Percentiles rank a stretch among this genome's conserved stretches.
phyloP scores from a whole-genome alignment of 73 alveolate species.

The Paramecium bursaria region DNA sequence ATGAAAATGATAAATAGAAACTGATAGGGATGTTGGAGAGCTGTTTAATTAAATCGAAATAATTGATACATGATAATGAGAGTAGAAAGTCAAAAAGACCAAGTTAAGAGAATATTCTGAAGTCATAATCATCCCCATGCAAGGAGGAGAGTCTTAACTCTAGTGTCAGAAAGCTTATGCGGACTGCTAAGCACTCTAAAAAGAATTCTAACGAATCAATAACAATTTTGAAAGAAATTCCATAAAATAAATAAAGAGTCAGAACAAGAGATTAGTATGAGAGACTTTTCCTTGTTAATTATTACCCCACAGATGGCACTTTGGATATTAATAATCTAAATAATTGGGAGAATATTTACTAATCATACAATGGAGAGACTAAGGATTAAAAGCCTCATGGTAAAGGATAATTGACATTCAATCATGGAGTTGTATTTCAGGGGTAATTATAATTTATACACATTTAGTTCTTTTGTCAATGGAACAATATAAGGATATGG shows the following conservation, averaged over 20 bases:
- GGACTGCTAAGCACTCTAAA: slow-evolving; percentile 38
- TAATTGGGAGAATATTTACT: slow-evolving; percentile 13
- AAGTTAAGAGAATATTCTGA: slow-evolving; percentile 15
- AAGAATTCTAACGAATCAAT: slow-evolving; percentile 43
- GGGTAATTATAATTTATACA: not conserved
- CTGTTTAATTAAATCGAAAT: slow-evolving; percentile 13
- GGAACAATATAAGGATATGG: slow-evolving; percentile 53
- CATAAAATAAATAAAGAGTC: slow-evolving; percentile 28
- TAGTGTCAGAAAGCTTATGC: slow-evolving; percentile 36
- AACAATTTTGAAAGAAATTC: slow-evolving; percentile 36
- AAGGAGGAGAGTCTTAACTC: slow-evolving; percentile 48
- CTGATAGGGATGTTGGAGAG: slow-evolving; percentile 31
- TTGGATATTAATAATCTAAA: slow-evolving; percentile 33
- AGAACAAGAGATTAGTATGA: not conserved
- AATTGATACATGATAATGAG: slow-evolving; percentile 41
- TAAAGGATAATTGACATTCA: slow-evolving; percentile 20
- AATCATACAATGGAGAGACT: slow-evolving; percentile 39
- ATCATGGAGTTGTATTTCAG: slow-evolving; percentile 54
- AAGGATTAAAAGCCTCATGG: slow-evolving; percentile 41
- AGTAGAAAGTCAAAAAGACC: slow-evolving; percentile 44
- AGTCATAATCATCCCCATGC: slow-evolving; percentile 8
- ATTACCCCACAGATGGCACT: not conserved
- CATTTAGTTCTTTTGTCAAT: slow-evolving; percentile 25
- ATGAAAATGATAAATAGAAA: slow-evolving; percentile 16
- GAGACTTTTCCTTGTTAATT: not conserved